phyloP scores from a whole-genome alignment of 495 filamentous ascomycete species.

The Bacidia gigantensis region DNA sequence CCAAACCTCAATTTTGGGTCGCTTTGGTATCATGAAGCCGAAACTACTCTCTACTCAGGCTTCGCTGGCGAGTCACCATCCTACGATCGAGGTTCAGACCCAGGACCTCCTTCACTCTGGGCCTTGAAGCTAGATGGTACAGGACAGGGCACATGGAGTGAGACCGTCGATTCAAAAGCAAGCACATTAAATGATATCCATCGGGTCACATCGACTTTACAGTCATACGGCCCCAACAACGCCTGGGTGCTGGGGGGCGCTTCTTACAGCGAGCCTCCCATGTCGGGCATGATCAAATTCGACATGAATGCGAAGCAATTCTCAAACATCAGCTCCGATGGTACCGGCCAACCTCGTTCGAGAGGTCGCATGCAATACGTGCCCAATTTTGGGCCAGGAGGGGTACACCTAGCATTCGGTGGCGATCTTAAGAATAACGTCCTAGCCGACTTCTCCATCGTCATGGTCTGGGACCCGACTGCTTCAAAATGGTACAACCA shows the following conservation, averaged over 20 bases:
- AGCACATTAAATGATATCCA: not conserved
- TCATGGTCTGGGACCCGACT: slow-evolving; percentile 12
- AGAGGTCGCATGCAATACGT: slow-evolving; percentile 14
- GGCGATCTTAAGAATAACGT: not conserved
- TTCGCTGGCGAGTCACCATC: slow-evolving; percentile 5
- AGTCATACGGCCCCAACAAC: not conserved
- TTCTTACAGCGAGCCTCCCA: not conserved
- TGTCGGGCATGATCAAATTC: slow-evolving; percentile 12
- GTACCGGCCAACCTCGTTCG: not conserved
- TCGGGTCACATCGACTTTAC: not conserved
- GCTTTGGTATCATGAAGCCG: slow-evolving; percentile 10
- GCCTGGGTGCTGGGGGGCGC: slow-evolving; percentile 9
- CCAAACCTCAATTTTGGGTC: slow-evolving; percentile 4
- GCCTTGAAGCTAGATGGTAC: slow-evolving; percentile 13
- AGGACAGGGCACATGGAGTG: slow-evolving; percentile 10
- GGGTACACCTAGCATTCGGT: slow-evolving; percentile 13
- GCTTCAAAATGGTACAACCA: slow-evolving; percentile 16
- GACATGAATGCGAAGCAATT: slow-evolving; percentile 7
- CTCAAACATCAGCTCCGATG: slow-evolving; percentile 9
- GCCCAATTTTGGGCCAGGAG: slow-evolving; percentile 15
- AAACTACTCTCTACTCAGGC: slow-evolving; percentile 7
- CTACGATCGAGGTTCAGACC: not conserved
- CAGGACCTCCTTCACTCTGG: slow-evolving; percentile 8
- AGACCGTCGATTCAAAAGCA: not conserved
- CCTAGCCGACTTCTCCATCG: slow-evolving; percentile 1